phyloP scores from a whole-genome alignment of 495 filamentous ascomycete species.

The Lasiosphaeriaceae sp. region DNA sequence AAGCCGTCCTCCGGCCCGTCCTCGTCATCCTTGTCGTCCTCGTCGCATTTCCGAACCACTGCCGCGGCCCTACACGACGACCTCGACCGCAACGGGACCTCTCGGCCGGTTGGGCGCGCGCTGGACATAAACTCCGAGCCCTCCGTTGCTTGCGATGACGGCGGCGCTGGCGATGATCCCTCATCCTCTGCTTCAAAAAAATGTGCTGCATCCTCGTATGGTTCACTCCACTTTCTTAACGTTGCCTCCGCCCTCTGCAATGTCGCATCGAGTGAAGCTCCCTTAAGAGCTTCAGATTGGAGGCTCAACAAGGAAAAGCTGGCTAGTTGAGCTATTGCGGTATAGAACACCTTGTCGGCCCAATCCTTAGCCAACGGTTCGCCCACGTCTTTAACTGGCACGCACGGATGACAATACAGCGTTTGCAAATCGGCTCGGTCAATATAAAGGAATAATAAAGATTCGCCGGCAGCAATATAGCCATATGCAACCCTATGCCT shows the following conservation, averaged over 20 bases:
- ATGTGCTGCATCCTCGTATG: background rate
- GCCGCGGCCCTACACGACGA: background rate
- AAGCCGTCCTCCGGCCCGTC: background rate
- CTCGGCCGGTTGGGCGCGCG: background rate
- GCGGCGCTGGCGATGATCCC: background rate
- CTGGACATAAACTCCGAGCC: background rate
- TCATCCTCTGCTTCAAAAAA: background rate
- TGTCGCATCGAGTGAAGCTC: background rate
- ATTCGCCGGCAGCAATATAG: background rate
- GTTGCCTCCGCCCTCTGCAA: background rate
- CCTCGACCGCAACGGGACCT: background rate
- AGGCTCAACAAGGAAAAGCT: background rate
- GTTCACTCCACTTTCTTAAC: background rate
- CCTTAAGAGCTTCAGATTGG: slow-evolving; percentile 1
- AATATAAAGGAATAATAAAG: background rate
- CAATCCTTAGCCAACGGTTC: background rate
- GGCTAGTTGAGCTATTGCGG: background rate
- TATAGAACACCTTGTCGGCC: background rate
- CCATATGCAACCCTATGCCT: background rate
- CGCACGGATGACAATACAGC: background rate
- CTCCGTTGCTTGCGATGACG: background rate
- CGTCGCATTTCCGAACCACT: background rate
- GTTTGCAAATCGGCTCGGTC: background rate
- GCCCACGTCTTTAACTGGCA: background rate
- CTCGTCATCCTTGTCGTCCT: background rate